Percentiles rank a stretch among this genome's conserved stretches.
phyloP scores from a whole-genome alignment of 2,329 filamentous ascomycete species.

The Colletotrichum tofieldiae region DNA sequence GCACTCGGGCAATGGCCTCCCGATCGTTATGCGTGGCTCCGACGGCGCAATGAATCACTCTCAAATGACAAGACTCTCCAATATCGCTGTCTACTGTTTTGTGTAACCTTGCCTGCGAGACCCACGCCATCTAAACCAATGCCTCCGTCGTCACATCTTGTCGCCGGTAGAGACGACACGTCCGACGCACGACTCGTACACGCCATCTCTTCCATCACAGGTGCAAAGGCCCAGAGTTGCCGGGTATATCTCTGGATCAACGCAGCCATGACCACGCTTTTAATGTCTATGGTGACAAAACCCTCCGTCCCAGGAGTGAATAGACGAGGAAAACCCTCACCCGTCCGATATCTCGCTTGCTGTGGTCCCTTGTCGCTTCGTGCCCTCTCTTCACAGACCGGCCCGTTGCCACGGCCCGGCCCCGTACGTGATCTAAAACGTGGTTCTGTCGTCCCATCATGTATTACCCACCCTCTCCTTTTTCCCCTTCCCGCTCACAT shows the following conservation, averaged over 20 bases:
- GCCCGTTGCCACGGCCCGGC: neutral
- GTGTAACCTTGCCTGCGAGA: neutral
- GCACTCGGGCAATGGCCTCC: neutral
- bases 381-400: neutral
- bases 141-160: neutral
- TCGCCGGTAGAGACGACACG: too few relatives aligned
- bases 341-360: constrained; percentile 13
- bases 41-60: neutral
- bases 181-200: too few relatives aligned
- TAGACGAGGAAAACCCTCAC: neutral
- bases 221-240: neutral
- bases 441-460: constrained; percentile 29
- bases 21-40: too few relatives aligned
- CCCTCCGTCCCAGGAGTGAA: neutral
- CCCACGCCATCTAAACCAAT: neutral
- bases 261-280: neutral
- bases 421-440: neutral
- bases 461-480: neutral
- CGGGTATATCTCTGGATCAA: constrained; percentile 5
- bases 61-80: neutral
- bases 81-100: neutral
- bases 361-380: neutral
- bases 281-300: neutral
- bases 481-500: too few relatives aligned
- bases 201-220: neutral